A percentile compares a stretch with the other conserved stretches of the same genome.
Evolutionary conservation across 129 eudicot species (phyloP).

Genomic region (Solidago caesia): DNA sequence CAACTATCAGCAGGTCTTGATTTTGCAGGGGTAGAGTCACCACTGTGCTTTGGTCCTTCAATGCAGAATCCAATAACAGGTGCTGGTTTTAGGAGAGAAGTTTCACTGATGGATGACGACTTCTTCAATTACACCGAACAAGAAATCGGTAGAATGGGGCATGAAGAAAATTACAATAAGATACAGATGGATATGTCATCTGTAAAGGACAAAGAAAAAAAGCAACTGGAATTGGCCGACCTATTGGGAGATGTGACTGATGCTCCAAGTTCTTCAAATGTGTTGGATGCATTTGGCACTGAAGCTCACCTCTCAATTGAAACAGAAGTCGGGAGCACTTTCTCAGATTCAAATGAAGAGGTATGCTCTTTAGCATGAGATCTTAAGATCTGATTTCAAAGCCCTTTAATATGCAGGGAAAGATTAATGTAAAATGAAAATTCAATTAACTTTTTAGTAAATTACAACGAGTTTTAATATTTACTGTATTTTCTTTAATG

Average conservation of each 20-base stretch:
- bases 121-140: conserved; percentile 33
- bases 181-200: conserved; percentile 26
- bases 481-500: no score
- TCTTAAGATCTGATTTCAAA: conserved; percentile 2
- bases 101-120: conserved; percentile 52
- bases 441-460: background rate
- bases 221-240: conserved; percentile 38
- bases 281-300: conserved; percentile 30
- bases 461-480: background rate
- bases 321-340: conserved; percentile 37
- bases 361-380: conserved; percentile 31
- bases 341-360: conserved; percentile 44
- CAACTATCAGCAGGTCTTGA: conserved; percentile 6
- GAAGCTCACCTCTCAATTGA: conserved; percentile 33
- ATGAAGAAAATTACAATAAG: conserved; percentile 26
- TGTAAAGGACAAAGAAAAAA: conserved; percentile 28
- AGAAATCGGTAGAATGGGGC: conserved; percentile 20
- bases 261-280: conserved; percentile 22
- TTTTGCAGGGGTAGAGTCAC: conserved; percentile 21
- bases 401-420: background rate
- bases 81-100: conserved; percentile 39
- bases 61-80: conserved; percentile 33
- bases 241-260: conserved; percentile 30
- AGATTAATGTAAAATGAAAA: conserved; percentile 20
- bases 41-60: conserved; percentile 20